phyloP scores from a whole-genome alignment of 1,139 yeast genomes.

The Nakaseomyces sp. region DNA sequence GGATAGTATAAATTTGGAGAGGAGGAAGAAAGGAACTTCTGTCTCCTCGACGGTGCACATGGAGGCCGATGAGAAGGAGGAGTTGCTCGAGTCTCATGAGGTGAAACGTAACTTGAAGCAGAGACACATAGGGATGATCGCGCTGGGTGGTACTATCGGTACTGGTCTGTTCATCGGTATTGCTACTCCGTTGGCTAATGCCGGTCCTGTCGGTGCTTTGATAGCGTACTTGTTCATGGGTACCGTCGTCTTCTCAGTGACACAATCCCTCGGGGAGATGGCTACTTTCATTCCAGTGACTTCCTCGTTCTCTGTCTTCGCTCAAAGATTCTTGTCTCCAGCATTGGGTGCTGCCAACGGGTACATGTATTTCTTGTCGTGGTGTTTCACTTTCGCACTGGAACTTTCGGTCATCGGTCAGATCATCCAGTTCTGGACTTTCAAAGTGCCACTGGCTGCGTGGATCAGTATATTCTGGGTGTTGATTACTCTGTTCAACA shows the following conservation, averaged over 20 bases:
- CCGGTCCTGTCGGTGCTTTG: slow-evolving; percentile 69
- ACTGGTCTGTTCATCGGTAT: slow-evolving; percentile 56
- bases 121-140: slow-evolving; percentile 57
- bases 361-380: slow-evolving; percentile 79
- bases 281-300: slow-evolving; percentile 63
- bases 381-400: slow-evolving; percentile 80
- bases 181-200: slow-evolving; percentile 43
- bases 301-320: slow-evolving; percentile 53
- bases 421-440: slow-evolving; percentile 69
- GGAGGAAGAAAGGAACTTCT: neutral
- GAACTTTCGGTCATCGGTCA: slow-evolving; percentile 80
- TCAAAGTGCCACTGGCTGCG: slow-evolving; percentile 51
- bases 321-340: slow-evolving; percentile 47
- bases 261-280: slow-evolving; percentile 70
- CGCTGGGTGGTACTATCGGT: slow-evolving; percentile 62
- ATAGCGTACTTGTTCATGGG: slow-evolving; percentile 62
- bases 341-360: slow-evolving; percentile 75
- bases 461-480: slow-evolving; percentile 72
- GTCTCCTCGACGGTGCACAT: slow-evolving; percentile 1
- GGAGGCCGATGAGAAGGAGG: slow-evolving; percentile 5
- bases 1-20: neutral
- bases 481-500: slow-evolving; percentile 41
- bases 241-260: slow-evolving; percentile 52
- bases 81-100: slow-evolving; percentile 21
- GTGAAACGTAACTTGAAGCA: slow-evolving; percentile 45